phyloP scores from a whole-genome alignment of 495 filamentous ascomycete species.

The Amphirosellinia nigrospora region DNA sequence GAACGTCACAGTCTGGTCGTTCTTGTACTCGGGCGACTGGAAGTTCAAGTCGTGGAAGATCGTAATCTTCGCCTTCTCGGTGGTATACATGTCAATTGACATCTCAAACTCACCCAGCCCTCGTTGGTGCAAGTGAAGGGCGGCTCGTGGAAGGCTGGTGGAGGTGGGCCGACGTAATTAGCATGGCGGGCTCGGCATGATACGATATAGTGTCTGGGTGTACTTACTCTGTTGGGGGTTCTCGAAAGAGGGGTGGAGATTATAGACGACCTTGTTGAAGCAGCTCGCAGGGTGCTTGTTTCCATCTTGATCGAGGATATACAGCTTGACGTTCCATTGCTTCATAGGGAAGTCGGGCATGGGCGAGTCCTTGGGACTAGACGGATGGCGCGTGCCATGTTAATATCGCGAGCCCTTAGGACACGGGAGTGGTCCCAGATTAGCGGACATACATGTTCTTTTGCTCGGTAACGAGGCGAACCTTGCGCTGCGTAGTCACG shows the following conservation, averaged over 20 bases:
- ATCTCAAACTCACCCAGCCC: constrained; percentile 99
- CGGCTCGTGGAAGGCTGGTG: constrained; percentile 75
- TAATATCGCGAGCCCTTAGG: constrained; percentile 22
- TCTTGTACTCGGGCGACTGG: constrained; percentile 77
- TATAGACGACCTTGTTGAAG: constrained; percentile 92
- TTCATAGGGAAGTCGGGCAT: constrained; percentile 92
- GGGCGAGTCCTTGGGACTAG: constrained; percentile 70
- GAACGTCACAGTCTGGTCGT: constrained; percentile 81
- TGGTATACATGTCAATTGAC: constrained; percentile 78
- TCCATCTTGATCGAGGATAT: constrained; percentile 64
- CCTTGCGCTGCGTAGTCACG: constrained; percentile 62
- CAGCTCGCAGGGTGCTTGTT: constrained; percentile 76
- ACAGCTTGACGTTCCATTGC: constrained; percentile 69
- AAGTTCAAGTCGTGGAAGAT: constrained; percentile 95
- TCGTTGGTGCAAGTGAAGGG: constrained; percentile 91
- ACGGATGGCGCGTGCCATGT: constrained; percentile 28
- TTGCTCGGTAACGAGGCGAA: constrained; percentile 94
- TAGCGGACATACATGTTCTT: constrained; percentile 75
- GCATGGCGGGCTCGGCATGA: background rate
- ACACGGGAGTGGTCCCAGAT: constrained; percentile 18
- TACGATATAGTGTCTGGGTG: background rate
- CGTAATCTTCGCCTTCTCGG: constrained; percentile 82
- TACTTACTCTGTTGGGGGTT: constrained; percentile 80
- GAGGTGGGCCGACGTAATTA: constrained; percentile 3
- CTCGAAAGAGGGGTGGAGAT: constrained; percentile 91